Evolutionary conservation across 1,284 basidiomycete species (phyloP).

Genomic region (Cryptococcus sp.): DNA sequence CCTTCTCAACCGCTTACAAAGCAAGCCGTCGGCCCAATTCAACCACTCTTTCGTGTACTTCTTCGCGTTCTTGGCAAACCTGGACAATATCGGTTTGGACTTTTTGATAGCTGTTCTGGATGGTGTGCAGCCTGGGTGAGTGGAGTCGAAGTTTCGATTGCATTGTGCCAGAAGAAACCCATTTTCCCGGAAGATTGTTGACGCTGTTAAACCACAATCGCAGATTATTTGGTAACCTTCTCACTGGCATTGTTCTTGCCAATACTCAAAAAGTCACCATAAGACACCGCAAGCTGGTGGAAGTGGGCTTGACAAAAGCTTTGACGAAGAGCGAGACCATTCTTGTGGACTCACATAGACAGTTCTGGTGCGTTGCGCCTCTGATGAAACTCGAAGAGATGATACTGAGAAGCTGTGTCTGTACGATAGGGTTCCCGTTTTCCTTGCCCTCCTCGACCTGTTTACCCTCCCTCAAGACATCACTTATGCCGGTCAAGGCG

Average conservation of each 20-base stretch:
- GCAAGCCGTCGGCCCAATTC: slow-evolving; percentile 86
- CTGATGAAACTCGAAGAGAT: not conserved
- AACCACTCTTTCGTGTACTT: slow-evolving; percentile 82
- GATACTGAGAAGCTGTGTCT: not conserved
- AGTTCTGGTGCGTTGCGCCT: slow-evolving; percentile 64
- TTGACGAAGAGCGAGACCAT: slow-evolving; percentile 73
- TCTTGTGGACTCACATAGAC: slow-evolving; percentile 64
- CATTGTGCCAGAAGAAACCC: not conserved
- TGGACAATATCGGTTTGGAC: slow-evolving; percentile 77
- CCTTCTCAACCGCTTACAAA: slow-evolving; percentile 80
- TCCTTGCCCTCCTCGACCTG: slow-evolving; percentile 75
- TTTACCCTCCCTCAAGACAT: slow-evolving; percentile 74
- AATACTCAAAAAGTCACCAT: slow-evolving; percentile 77
- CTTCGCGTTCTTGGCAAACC: slow-evolving; percentile 70
- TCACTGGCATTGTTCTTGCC: slow-evolving; percentile 76
- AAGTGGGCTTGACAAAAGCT: slow-evolving; percentile 78
- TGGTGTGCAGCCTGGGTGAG: slow-evolving; percentile 80
- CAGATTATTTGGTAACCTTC: slow-evolving; percentile 82
- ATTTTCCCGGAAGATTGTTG: not conserved
- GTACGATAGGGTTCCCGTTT: slow-evolving; percentile 65
- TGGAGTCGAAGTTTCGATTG: slow-evolving; percentile 8
- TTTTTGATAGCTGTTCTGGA: slow-evolving; percentile 76
- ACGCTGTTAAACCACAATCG: slow-evolving; percentile 2
- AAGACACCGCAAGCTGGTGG: slow-evolving; percentile 80
- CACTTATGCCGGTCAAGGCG: slow-evolving; percentile 53